Conservation (phyloP, 1,284 basidiomycete species). For the Pseudozyma hubeiensis region DNA sequence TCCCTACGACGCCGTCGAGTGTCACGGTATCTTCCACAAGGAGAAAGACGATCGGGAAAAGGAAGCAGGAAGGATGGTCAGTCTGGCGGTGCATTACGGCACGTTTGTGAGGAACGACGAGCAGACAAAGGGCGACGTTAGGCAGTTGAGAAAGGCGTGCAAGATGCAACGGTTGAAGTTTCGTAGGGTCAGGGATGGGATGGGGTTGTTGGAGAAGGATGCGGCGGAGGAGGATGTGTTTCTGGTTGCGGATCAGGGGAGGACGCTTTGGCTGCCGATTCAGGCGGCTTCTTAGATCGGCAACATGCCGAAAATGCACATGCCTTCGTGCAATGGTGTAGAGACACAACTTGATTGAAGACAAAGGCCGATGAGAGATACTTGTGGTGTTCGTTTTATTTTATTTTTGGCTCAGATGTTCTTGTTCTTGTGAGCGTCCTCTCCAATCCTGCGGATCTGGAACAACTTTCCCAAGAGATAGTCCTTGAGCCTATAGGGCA, state of each 20-base stretch:
- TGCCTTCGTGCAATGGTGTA: no score
- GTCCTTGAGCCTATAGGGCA: slow-evolving; percentile 52
- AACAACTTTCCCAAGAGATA: slow-evolving; percentile 44
- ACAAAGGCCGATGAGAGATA: no score
- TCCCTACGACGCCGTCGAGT: slow-evolving; percentile 53
- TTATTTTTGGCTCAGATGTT: slow-evolving; percentile 16
- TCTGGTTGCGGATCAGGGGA: slow-evolving; percentile 56
- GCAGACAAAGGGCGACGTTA: slow-evolving; percentile 54
- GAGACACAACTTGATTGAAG: no score
- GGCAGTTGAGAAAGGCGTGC: slow-evolving; percentile 51
- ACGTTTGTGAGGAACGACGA: slow-evolving; percentile 57
- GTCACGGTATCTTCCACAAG: slow-evolving; percentile 23
- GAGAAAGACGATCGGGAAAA: slow-evolving; percentile 4
- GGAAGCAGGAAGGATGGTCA: slow-evolving; percentile 15
- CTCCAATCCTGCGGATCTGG: slow-evolving; percentile 36
- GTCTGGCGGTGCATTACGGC: slow-evolving; percentile 48
- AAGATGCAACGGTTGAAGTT: slow-evolving; percentile 19
- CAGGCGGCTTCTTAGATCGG: neutral
- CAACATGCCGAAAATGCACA: neutral
- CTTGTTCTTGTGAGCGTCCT: slow-evolving; percentile 38
- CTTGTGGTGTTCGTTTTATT: no score
- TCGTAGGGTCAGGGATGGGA: slow-evolving; percentile 17
- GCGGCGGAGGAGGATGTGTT: slow-evolving; percentile 37
- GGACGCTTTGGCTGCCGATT: slow-evolving; percentile 55
- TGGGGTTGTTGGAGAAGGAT: slow-evolving; percentile 8